Base-by-base conservation (phyloP, 441 rosid genomes). In the Populus hybrid region DNA sequence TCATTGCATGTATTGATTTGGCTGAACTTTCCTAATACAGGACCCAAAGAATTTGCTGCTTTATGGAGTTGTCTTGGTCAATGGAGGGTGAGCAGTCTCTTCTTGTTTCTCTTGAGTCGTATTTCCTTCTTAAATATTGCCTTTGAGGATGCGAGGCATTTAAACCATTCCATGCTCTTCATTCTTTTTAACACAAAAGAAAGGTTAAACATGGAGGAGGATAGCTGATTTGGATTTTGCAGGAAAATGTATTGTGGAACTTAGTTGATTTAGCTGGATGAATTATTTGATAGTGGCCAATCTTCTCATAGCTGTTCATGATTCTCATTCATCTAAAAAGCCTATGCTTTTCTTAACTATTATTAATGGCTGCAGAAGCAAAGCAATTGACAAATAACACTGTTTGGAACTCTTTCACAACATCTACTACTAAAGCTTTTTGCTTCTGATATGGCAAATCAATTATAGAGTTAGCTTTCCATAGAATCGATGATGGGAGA, bases 1-100 rank as follows among this genome's bases (percentile, higher is more conserved):
- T 20, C 38, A 69, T 24, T 36, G 24, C 34, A n/a, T 68, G 23
- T 35, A n/a, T 4, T 63, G 0, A 63, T 63, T 63, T 63, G 0
- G 72, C 36, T 59, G 3, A 26, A 34, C 73, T 64, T 75, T 81
- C 46, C 34, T 26, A 69, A 78, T 84, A 66, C 86, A 88, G 96
- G 93, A 73, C 90, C 89, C 6, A 74, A 38, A 11, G 98, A 87
- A 82, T 91, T 90, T 84, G 84, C 81, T 68, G 91, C 86, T 71
- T 83, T 91, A 46, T 89, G 95, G 93, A 87, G 78, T 77, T 84
- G 93, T 76, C 89, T 93, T 34, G 90, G 89, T 34, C 91, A 87
- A 64, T 90, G 92, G 93, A 87, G 92, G 69, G 98, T 90, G 74
- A 90, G 92, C 82, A 73, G 36, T 77, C 72, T 69, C 70, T 2